Base-by-base conservation (phyloP, 129 eudicot species). In the Tagetes patula region DNA sequence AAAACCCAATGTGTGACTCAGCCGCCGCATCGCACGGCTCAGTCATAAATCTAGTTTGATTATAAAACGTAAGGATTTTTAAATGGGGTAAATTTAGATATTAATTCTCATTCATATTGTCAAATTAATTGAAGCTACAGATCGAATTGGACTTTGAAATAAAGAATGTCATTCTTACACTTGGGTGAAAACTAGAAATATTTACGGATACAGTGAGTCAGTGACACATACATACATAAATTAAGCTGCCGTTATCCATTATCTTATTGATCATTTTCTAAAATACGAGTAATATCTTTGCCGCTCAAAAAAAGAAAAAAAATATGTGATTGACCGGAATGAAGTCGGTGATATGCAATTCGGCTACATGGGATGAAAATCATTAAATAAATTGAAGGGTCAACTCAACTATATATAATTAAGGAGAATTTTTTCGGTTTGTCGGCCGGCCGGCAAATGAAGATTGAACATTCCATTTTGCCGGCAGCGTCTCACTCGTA, bases 331-430 rank as follows among this genome's bases (percentile, higher is more conserved):
- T 12, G 10, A 61, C 8, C 12, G 42, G 66, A 61, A 61, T 59
- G 36, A 61, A 38, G 66, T 61, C 66, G 66, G 66, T 61, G 43
- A 36, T 59, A 59, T 59, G 65, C 2, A 32, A 9, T 61, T 61
- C 43, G 66, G 66, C 43, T 11, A 36, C 66, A 61, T 36, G 66
- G 41, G 66, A 27, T 37, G 3, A 4, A 61, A 61, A 34, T 13
- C 8, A 61, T 34, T 61, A 61, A 61, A 61, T 36, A 61, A 61
- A 61, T 61, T 33, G 8, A 11, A 61, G 8, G 14, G 66, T 61
- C 66, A 61, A 61, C 66, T 36, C 27, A 20, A 20, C 27, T 20
- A 20, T 20, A 20, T 20, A 20, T 20, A 20, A 20, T 11, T 59
- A 34, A 61, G 27, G 20, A 61, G 27, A 59, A 59, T 11, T 34